phyloP scores from a whole-genome alignment of 2,329 filamentous ascomycete genomes.

The Exophiala lecanii-corni region DNA sequence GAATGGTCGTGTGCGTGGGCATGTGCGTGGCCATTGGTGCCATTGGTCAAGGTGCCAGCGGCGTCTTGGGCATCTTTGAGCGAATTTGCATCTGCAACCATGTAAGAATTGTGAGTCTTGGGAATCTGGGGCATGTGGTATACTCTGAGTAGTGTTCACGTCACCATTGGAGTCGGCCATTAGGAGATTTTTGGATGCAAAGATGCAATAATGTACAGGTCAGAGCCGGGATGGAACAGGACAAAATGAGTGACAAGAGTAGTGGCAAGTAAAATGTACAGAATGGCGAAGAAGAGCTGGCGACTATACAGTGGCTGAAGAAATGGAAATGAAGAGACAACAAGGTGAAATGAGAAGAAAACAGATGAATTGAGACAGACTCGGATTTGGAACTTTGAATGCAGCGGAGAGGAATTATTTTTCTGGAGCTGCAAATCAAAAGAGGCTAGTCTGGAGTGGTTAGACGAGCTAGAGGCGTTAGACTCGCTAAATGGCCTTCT shows the following conservation, averaged over 20 bases:
- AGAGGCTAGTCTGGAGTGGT: not conserved
- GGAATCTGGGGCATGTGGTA: constrained; percentile 1
- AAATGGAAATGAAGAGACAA: not conserved
- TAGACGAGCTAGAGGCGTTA: not conserved
- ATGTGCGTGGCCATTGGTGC: constrained; percentile 18
- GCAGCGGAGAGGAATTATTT: constrained; percentile 6
- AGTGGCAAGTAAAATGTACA: constrained; percentile 24
- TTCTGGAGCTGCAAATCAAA: not conserved
- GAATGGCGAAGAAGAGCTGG: constrained; percentile 5
- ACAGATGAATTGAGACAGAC: not conserved
- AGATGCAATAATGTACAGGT: constrained; percentile 23
- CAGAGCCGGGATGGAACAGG: constrained; percentile 5
- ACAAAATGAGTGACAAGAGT: constrained; percentile 19
- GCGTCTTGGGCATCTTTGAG: constrained; percentile 7
- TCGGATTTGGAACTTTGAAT: not conserved
- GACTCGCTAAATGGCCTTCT: no score
- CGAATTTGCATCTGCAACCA: constrained; percentile 13
- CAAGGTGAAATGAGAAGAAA: not conserved
- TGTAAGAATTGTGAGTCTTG: constrained; percentile 4
- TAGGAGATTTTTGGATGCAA: constrained; percentile 13
- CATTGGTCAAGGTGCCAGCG: constrained; percentile 14
- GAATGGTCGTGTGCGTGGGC: constrained; percentile 18
- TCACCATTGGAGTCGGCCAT: constrained; percentile 26
- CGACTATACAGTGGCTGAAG: constrained; percentile 10
- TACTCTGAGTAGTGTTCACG: constrained; percentile 25